Base-by-base conservation (phyloP, 2,329 filamentous ascomycete species). In the Cercospora sp. region DNA sequence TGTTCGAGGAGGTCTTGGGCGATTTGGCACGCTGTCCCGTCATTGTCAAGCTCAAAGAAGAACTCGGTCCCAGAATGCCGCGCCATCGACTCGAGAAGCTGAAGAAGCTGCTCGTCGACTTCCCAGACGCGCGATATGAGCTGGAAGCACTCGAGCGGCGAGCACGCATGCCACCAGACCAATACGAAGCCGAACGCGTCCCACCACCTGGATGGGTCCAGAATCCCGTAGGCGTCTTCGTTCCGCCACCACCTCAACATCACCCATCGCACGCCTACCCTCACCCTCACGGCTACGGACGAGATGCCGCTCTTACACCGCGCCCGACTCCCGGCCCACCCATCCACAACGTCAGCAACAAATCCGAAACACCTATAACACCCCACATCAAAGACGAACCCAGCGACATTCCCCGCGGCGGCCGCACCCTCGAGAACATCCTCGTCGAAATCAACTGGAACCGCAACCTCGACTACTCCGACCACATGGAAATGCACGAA, bases 371-470 rank as follows among this genome's bases (percentile, higher is more conserved):
- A 20, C 61, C 61, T 1, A 18, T 23, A 1, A 57, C 48, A 2
- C 61, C 55, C 1, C 57, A 60, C 18, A 28, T 68, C 18, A 68
- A 63, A 48, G 58, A 61, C 9, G 64, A 66, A 58, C 45, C 28
- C 13, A 18, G 20, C 16, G 61, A 64, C 7, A 16, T 53, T 2
- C 23, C 48, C 5, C 30, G 8, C 33, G 33, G 30, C 31, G 36
- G 57, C 28, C 60, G 67, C 23, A 48, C 59, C 3, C 63, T 70
- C 36, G 31, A 68, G 3, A 68, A 68, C 51, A 65, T 70, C 42
- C 40, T 64, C 1, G 60, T 70, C 7, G 68, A 70, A 30, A 63
- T 70, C 55, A 68, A 64, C 18, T 70, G 68, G 68, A 64, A 60
- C 30, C 68, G 63, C 55, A 48, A 68, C 8, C 63, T 68, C 3